These are phyloP conservation scores for Fusarium udum DNA, from an alignment of 2,329 filamentous ascomycete species.

Conservation along the genomic window DNA sequence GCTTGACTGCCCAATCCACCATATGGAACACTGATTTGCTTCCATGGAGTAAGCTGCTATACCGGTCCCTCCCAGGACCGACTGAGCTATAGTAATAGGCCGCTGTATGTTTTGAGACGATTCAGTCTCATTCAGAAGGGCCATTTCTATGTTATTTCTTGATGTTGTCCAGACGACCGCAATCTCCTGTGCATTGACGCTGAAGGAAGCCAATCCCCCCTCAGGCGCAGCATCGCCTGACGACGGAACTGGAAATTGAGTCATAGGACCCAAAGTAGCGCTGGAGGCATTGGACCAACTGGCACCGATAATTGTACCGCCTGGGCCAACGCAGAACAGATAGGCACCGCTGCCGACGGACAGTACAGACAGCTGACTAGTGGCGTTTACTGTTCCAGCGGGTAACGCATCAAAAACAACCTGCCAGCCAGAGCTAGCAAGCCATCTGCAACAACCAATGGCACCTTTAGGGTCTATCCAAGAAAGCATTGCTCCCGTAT, in stretches of 20 bases:
- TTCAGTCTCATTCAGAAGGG: not conserved
- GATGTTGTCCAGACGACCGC: not conserved
- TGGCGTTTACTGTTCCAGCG: not conserved
- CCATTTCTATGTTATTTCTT: not conserved
- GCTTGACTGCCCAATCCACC: not conserved
- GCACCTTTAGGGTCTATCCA: not conserved
- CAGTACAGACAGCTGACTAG: not conserved
- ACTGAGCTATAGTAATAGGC: not conserved
- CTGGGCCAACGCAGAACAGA: not conserved
- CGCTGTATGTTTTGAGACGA: not conserved
- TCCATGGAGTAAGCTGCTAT: not conserved
- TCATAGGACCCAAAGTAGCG: accelerated
- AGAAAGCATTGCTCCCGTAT: not conserved
- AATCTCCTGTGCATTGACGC: not conserved
- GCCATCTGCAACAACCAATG: not conserved
- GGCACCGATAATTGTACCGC: not conserved
- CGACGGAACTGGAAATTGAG: not conserved
- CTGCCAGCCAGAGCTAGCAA: not conserved
- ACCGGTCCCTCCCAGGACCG: not conserved
- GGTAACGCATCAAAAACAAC: not conserved
- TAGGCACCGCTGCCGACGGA: too few relatives aligned
- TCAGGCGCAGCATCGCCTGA: not conserved
- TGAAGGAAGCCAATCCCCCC: not conserved
- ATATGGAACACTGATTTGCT: not conserved
- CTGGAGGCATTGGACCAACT: not conserved